Conservation (phyloP, 179 eudicot genomes). For the Vitellaria paradoxa region DNA sequence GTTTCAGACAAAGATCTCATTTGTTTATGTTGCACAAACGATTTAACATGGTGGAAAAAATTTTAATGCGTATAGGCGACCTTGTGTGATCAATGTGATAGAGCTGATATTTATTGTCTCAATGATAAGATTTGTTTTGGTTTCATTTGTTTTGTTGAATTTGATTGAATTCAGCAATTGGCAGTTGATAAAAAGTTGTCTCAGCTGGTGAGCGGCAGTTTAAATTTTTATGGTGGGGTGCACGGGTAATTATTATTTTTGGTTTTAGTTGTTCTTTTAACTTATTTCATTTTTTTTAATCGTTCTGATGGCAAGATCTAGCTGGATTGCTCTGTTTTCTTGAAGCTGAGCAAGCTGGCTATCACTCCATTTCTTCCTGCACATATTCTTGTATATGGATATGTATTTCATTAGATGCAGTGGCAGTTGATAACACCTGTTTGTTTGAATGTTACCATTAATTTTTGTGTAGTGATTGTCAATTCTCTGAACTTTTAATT, state of each 20-base stretch:
- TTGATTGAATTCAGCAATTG: not conserved
- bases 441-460: not conserved
- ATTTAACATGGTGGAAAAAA: not conserved
- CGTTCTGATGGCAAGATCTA: not conserved
- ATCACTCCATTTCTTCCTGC: not conserved
- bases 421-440: not conserved
- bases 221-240: not conserved
- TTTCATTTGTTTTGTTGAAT: slow-evolving; percentile 6
- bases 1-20: slow-evolving; percentile 2
- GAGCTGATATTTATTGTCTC: not conserved
- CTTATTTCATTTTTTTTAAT: not conserved
- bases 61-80: not conserved
- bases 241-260: not conserved
- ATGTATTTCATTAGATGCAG: not conserved
- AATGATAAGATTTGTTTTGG: not conserved
- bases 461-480: not conserved
- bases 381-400: not conserved
- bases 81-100: not conserved
- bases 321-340: not conserved
- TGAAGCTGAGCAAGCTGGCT: not conserved
- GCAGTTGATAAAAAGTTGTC: not conserved
- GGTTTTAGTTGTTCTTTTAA: not conserved
- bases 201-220: not conserved
- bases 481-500: not conserved
- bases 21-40: not conserved